Percentiles rank a stretch among this genome's conserved stretches.
These are phyloP conservation scores for Tylopilus felleus DNA, from an alignment of 768 basidiomycete genomes.

Conservation along the genomic window DNA sequence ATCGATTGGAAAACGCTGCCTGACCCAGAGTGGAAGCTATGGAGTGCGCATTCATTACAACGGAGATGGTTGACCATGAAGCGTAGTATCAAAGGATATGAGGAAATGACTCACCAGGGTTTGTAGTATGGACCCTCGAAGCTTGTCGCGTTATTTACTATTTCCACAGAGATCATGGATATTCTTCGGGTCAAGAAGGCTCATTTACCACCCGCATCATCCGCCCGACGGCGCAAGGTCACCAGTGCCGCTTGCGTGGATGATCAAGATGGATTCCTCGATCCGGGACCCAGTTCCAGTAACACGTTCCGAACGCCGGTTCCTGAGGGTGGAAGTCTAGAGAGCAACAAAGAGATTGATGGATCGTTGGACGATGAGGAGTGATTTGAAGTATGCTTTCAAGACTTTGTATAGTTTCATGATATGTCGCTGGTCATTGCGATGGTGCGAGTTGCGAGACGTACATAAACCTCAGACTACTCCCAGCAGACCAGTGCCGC, in stretches of 20 bases:
- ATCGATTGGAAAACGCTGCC: constrained; percentile 80
- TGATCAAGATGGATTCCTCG: constrained; percentile 36
- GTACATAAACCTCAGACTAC: constrained; percentile 42
- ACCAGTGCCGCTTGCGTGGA: constrained; percentile 48
- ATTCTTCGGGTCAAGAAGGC: constrained; percentile 74
- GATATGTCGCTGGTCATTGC: not conserved
- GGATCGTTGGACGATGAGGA: constrained; percentile 22
- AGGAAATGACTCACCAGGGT: constrained; percentile 82
- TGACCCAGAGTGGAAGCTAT: constrained; percentile 77
- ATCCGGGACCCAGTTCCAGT: constrained; percentile 12
- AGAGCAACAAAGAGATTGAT: constrained; percentile 9
- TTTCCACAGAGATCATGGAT: constrained; percentile 68
- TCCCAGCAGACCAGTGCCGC: constrained; percentile 63
- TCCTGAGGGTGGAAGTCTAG: constrained; percentile 14
- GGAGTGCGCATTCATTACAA: constrained; percentile 79
- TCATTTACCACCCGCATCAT: constrained; percentile 42
- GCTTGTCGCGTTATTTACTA: constrained; percentile 6
- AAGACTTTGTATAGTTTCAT: not conserved
- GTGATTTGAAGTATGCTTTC: constrained; percentile 1
- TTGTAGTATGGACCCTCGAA: constrained; percentile 14
- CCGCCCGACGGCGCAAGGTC: constrained; percentile 47
- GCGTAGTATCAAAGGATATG: constrained; percentile 66
- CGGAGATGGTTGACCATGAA: constrained; percentile 83
- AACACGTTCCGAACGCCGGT: constrained; percentile 28
- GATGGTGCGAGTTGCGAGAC: not conserved